A percentile compares a stretch with the other conserved stretches of the same genome.
These are phyloP conservation scores for Houttuynia cordata DNA, from an alignment of 164 flowering plant species.

Conservation along the genomic window DNA sequence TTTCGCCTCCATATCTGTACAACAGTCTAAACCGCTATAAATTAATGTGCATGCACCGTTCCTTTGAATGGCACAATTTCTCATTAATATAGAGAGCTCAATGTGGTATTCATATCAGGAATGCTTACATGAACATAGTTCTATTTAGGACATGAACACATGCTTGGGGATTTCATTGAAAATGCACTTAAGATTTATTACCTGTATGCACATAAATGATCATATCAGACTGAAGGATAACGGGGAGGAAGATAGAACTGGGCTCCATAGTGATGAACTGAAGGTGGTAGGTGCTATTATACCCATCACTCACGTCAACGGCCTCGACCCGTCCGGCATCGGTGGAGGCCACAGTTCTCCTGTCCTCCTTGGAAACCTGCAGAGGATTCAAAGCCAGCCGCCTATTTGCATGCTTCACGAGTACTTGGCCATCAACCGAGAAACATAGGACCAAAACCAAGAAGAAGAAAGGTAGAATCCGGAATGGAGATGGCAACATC, in stretches of 20 bases:
- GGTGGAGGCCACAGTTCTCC: constrained; percentile 32
- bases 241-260: constrained; percentile 71
- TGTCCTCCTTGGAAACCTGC: constrained; percentile 31
- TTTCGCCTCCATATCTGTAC: background rate
- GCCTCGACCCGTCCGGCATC: constrained; percentile 58
- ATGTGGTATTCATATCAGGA: no score
- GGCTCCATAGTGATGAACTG: constrained; percentile 81
- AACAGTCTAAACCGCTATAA: no score
- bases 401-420: background rate
- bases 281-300: constrained; percentile 35
- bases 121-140: no score
- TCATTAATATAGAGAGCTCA: no score
- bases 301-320: constrained; percentile 31
- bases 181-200: no score
- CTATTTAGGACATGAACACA: no score
- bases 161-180: no score
- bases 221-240: constrained; percentile 68
- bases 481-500: background rate
- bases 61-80: no score
- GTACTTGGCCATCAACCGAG: background rate
- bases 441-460: background rate
- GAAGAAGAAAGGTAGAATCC: background rate
- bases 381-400: constrained; percentile 9
- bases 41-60: background rate
- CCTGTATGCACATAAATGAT: constrained; percentile 72